Base-by-base conservation (phyloP, 768 basidiomycete species). In the Rhizopogon vulgaris region DNA sequence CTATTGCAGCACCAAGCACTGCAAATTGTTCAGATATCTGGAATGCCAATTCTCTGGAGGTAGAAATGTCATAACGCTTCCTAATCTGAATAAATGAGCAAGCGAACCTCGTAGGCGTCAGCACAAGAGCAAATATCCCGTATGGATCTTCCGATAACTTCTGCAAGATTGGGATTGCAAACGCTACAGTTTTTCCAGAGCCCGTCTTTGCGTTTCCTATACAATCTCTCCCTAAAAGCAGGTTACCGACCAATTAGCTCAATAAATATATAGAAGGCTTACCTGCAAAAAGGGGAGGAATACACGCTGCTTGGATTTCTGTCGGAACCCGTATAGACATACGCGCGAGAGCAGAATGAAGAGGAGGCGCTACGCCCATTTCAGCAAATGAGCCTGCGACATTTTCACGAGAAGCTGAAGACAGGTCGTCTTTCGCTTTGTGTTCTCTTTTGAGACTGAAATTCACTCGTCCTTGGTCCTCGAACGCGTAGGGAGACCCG, bases 171-270 rank as follows among this genome's bases (percentile, higher is more conserved):
- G 96, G 96, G 5, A 97, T 69, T 1, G 95, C 96, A 59, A 99
- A 99, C 0, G 96, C 94, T 53, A 99, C 83, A 0, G 96, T 99
- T 72, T 99, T 99, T 61, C 95, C 95, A 2, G 91, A 94, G 48
- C 96, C 96, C 0, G 96, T 99, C 71, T 97, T 94, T 1, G 96
- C 94, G 57, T 95, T 94, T 9, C 96, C 96, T 53, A 99, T 91
- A 67, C 94, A 97, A 68, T 99, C 95, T 63, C 86, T 80, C 37
- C 95, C 95, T 92, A 69, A 30, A 56, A 52, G 3, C n/a, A 51
- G 24, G 18, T 11, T 6, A 17, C 36, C 22, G 5, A 15, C 14
- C 22, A 30, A 18, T 18, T 0, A 3, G 1, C 38, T 10, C 27
- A 34, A 11, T 14, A 3, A 12, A 30, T 9, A 41, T 28, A 24